Base-by-base conservation (phyloP, 164 flowering plant species). In the Umbilicus rupestris region DNA sequence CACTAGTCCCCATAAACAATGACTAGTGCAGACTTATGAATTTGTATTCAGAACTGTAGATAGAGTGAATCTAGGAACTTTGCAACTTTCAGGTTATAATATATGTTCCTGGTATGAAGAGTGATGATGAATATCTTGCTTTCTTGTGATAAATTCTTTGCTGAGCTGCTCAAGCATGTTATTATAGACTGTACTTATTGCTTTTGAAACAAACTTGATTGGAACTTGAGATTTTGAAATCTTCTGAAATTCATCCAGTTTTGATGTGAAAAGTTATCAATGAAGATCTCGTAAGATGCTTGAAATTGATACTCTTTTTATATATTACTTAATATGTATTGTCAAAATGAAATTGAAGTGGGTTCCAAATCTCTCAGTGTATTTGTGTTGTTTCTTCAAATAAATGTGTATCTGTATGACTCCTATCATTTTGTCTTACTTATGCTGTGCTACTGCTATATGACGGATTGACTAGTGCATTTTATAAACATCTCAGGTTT, bases 401-500 rank as follows among this genome's bases (percentile, higher is more conserved):
- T 6, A 49, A 49, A 49, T 49, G 24, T 49, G 2, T 41, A 49
- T 49, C 26, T 49, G 24, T 28, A 20, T 49, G 26, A 49, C 26
- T n/a, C 55, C 26, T n/a, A 10, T 8, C 55, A 20, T 49, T 49
- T 28, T 3, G 11, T 49, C 22, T 52, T 10, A 9, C 44, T 41
- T 41, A 9, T 41, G 16, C 10, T 52, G 58, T 33, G 65, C 41
- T 33, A n/a, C 16, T 33, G 65, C 41, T 33, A n/a, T 30, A 31
- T 60, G 15, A 12, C 19, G 15, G 20, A 19, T 5, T 57, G 62
- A 50, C n/a, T 52, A 19, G 10, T 2, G 11, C n/a, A 31, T 9
- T 47, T 4, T 67, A 7, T 16, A 16, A 17, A 8, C 8, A 11
- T 58, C 78, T 69, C 90, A 95, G 99, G 97, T 95, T 33, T 95